Evolutionary conservation across 176 grass and related monocot genomes (phyloP), one percentile per base, ranked within the genome.

Genomic region (Bonia amplexicaulis): DNA sequence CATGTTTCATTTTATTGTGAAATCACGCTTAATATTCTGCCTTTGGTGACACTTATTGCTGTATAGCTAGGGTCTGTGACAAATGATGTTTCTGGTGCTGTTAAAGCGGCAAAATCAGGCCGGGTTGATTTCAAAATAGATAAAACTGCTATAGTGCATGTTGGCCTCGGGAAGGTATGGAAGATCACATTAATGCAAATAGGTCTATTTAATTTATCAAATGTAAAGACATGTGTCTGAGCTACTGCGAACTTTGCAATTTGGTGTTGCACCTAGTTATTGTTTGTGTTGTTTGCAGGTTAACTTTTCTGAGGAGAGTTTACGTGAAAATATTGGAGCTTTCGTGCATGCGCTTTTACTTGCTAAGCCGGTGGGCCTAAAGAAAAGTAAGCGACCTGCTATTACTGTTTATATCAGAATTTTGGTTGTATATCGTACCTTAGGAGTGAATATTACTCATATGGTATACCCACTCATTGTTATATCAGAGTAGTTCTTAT

Each of bases 61-160:
- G 44, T 92, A 61, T 81, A 96, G 93, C 74, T 99, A 87, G 96
- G 96, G 54, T 99, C 96, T 53, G 93, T 99, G 66, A 96, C 96
- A 35, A 99, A 89, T 84, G 88, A 99, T 89, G 96, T 99, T 80
- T 91, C 90, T 81, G 81, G 70, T 63, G 96, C 91, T 31, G 96
- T 99, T 68, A 96, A 99, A 89, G 93, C 87, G 0, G 91, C 90
- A 67, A 99, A 99, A 80, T 90, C 87, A 84, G 96, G 96, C 6
- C 91, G 91, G 44, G 86, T 99, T 73, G 96, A 99, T 88, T 99
- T 99, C 86, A 99, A 96, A 87, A 90, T 99, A 41, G 93, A 99
- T 76, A 96, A 99, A 91, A 96, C 96, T 73, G 93, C 96, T 78
- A 99, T 99, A 79, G 91, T 99, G 73, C 96, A 99, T 96, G 96